Evolutionary conservation across 805 yeast species (phyloP), one percentile per base, ranked within the genome.

Genomic region (Candida silvicultrix): DNA sequence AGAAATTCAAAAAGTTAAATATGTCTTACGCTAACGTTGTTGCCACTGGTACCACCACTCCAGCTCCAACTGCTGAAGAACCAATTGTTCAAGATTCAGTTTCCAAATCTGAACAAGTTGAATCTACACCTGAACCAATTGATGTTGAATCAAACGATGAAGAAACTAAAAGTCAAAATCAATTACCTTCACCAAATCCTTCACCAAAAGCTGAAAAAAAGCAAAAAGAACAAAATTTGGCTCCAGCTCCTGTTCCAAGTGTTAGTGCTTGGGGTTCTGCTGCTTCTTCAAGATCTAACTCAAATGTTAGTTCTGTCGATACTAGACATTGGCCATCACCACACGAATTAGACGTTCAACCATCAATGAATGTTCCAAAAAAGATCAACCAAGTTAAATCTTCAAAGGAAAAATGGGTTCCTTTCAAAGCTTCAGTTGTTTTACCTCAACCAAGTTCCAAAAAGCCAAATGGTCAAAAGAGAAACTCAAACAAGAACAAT

Each of bases 171-270:
- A 35, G 19, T 5, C 51, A 46, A 44, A 44, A 43, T 15, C 58
- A 53, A 37, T 47, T 54, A n/a, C 60, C 62, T n/a, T 58, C 63
- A n/a, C 60, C 60, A 52, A 51, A 49, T 22, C 45, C 55, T 8
- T 49, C 65, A 45, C 57, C 65, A 48, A 52, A 55, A 37, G 48
- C 53, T 23, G 54, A 52, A 28, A 47, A 59, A 45, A 46, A 46
- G 55, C 44, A 60, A 59, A 49, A 62, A 50, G 48, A 64, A 56
- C 60, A 53, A 2, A 39, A 46, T 32, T 64, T 78, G 25, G 79
- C 82, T 10, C 86, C 87, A 5, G 87, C 87, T 23, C 86, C 87
- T 14, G 70, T 78, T 25, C 87, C 86, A 31, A 65, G 69, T 43
- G 75, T 73, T 37, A 78, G 73, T 54, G 82, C 82, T n/a, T 82